phyloP scores from a whole-genome alignment of 768 basidiomycete genomes.

The Arthromyces matolae region DNA sequence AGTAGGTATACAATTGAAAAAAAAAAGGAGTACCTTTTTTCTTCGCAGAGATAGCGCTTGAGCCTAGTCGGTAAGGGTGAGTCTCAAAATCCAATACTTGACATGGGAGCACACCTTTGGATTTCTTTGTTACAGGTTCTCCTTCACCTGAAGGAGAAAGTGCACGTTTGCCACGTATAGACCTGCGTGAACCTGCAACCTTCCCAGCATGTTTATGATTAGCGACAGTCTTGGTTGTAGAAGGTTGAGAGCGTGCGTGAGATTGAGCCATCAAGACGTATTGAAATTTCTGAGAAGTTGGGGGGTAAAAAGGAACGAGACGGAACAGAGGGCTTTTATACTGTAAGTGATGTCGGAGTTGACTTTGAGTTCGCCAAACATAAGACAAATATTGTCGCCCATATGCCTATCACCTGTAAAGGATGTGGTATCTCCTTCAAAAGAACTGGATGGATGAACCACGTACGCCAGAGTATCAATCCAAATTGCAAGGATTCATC shows the following conservation, averaged over 20 bases:
- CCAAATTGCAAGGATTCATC: neutral
- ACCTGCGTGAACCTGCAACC: neutral
- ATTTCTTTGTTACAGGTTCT: neutral
- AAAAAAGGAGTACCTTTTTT: neutral
- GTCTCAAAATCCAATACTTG: neutral
- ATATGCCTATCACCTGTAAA: neutral
- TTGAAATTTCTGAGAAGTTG: neutral
- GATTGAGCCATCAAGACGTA: neutral
- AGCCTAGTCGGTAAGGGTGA: neutral
- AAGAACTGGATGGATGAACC: conserved; percentile 3
- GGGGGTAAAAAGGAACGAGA: neutral
- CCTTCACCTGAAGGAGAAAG: neutral
- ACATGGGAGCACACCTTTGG: neutral
- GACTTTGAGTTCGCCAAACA: neutral
- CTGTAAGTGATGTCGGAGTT: neutral
- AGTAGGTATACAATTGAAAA: neutral
- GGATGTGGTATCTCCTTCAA: conserved; percentile 3
- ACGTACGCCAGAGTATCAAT: neutral
- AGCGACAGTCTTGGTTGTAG: neutral
- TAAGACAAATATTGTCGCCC: too few relatives aligned
- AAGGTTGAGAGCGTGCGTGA: neutral
- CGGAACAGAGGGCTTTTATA: neutral
- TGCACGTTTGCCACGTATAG: too few relatives aligned
- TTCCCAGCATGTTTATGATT: neutral
- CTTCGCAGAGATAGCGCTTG: neutral